A percentile compares a stretch with the other conserved stretches of the same genome.
These are phyloP conservation scores for Leishmania tropica DNA, from an alignment of 208 protist genomes.

Conservation along the genomic window DNA sequence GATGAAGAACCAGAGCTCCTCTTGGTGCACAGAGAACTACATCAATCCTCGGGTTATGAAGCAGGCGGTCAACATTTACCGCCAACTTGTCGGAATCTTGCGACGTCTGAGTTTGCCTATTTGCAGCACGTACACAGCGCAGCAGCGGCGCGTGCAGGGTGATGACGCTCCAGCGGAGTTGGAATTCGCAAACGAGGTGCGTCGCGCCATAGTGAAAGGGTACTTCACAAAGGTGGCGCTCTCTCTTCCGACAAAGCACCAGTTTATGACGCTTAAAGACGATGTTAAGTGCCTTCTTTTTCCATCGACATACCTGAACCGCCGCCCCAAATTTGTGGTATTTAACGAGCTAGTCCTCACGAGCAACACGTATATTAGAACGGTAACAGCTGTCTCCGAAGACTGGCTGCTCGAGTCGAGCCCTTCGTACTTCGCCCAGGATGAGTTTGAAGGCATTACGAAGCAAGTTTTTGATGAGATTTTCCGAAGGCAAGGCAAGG, in stretches of 20 bases:
- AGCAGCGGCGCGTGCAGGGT: constrained; percentile 17
- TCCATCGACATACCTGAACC: constrained; percentile 90
- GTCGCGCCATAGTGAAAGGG: constrained; percentile 91
- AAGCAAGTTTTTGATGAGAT: constrained; percentile 86
- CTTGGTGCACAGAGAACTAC: constrained; percentile 98
- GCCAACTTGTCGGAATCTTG: constrained; percentile 95
- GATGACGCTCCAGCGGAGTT: constrained; percentile 31
- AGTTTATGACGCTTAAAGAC: constrained; percentile 97
- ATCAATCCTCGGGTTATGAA: constrained; percentile 95
- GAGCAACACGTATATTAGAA: constrained; percentile 96
- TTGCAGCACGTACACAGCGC: constrained; percentile 63
- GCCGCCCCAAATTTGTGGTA: constrained; percentile 97
- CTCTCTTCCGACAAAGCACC: constrained; percentile 94
- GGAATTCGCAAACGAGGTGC: constrained; percentile 88
- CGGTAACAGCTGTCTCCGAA: constrained; percentile 94
- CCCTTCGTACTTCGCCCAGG: constrained; percentile 85
- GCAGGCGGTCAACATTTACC: constrained; percentile 94
- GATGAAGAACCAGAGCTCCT: constrained; percentile 48
- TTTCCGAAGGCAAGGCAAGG: constrained; percentile 42
- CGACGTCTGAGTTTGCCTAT: constrained; percentile 52
- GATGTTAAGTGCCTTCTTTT: constrained; percentile 94
- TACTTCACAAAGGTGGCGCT: constrained; percentile 98
- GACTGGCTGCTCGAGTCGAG: constrained; percentile 93
- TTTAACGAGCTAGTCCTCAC: constrained; percentile 98
- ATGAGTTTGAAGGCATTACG: constrained; percentile 80